A percentile compares a stretch with the other conserved stretches of the same genome.
Evolutionary conservation across 129 eudicot genomes (phyloP).

Genomic region (Helichrysum umbraculigerum): DNA sequence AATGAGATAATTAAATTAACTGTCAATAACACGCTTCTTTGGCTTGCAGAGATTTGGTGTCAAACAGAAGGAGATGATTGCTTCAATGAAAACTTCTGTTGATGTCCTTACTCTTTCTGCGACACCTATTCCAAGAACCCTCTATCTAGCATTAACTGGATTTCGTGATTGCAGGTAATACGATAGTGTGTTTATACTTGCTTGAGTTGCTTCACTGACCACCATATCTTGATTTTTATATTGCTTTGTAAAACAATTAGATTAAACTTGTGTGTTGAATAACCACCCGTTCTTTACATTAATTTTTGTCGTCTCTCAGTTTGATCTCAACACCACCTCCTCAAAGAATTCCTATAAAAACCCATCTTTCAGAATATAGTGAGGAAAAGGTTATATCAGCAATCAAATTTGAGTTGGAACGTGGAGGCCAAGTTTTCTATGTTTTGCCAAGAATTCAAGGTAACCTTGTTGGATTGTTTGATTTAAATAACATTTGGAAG

Average conservation of each 20-base stretch:
- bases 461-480: constrained; percentile 27
- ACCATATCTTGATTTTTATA: background rate
- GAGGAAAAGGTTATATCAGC: constrained; percentile 79
- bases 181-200: background rate
- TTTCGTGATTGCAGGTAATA: constrained; percentile 98
- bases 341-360: constrained; percentile 93
- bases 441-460: constrained; percentile 98
- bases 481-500: background rate
- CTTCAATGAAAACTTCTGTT: constrained; percentile 87
- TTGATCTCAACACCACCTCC: constrained; percentile 97
- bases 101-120: constrained; percentile 99
- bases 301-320: constrained; percentile 39
- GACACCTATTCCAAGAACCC: constrained; percentile 98
- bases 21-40: constrained; percentile 16
- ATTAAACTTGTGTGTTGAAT: constrained; percentile 5
- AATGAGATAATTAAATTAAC: constrained; percentile 6
- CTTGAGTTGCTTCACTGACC: background rate
- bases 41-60: constrained; percentile 92
- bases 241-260: constrained; percentile 4
- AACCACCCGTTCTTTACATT: constrained; percentile 11
- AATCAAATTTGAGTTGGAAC: constrained; percentile 79
- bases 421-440: constrained; percentile 98
- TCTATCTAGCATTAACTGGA: constrained; percentile 93
- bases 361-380: constrained; percentile 80
- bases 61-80: constrained; percentile 97